These are phyloP conservation scores for Candida endomychidarum DNA, from an alignment of 805 yeast genomes.

Conservation along the genomic window DNA sequence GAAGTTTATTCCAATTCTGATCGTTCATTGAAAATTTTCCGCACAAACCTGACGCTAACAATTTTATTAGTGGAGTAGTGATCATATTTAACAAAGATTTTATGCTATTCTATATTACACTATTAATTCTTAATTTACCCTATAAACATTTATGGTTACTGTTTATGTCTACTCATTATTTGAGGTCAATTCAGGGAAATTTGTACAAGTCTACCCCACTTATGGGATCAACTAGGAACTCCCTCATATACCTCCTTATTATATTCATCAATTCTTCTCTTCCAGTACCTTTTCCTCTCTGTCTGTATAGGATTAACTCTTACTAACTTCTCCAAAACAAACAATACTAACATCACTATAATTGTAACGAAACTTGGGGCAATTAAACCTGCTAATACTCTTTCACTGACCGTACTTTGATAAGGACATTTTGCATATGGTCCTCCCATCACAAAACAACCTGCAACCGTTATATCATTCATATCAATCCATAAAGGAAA, in stretches of 20 bases:
- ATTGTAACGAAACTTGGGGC: conserved; percentile 68
- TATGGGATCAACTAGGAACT: conserved; percentile 64
- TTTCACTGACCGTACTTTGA: conserved; percentile 49
- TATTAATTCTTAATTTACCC: too few relatives aligned
- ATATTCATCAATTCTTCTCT: conserved; percentile 58
- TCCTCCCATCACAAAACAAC: conserved; percentile 89
- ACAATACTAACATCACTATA: conserved; percentile 48
- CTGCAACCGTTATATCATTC: conserved; percentile 68
- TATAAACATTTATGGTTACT: too few relatives aligned
- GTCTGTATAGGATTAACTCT: conserved; percentile 68
- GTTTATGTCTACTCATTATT: too few relatives aligned
- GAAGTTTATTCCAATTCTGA: conserved; percentile 42
- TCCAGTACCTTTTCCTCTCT: conserved; percentile 60
- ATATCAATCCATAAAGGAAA: conserved; percentile 73
- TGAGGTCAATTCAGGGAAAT: too few relatives aligned
- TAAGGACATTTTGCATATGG: conserved; percentile 79
- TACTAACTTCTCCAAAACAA: conserved; percentile 52
- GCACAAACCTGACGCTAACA: background rate
- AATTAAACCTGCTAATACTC: conserved; percentile 61
- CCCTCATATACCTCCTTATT: conserved; percentile 77
- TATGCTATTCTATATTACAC: background rate
- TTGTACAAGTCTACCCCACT: too few relatives aligned
- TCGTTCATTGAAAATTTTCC: conserved; percentile 30
- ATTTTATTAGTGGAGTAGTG: too few relatives aligned
- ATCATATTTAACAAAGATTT: background rate